Base-by-base conservation (phyloP, 352 stramenopile species). In the Poterioochromonas sp. region DNA sequence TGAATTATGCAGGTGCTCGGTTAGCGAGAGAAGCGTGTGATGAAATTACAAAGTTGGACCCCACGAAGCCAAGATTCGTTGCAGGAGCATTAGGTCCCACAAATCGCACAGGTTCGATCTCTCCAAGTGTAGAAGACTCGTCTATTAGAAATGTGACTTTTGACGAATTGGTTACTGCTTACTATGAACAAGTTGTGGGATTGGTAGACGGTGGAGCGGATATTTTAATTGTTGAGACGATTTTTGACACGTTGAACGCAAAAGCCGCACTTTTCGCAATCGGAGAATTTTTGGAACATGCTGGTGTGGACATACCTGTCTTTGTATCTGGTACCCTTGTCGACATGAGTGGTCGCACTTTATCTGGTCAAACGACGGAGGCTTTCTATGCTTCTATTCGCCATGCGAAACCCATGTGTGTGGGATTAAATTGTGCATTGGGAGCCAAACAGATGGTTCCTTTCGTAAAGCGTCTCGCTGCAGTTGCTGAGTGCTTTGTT, bases 241-340 rank as follows among this genome's bases (percentile, higher is more conserved):
- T 98, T 76, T 98, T 98, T 83, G 94, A 98, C 82, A 98, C 93
- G 18, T 86, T 97, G 76, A 98, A 98, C 83, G 93, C 94, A 68
- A 98, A 98, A 85, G 94, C 93, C n/a, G 94, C 93, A 0, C 86
- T 97, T 47, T 98, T 95, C 83, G 93, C 93, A 2, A 87, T 97
- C 77, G 88, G 92, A 70, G 87, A 95, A 79, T 97, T 92, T 81
- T 85, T 97, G 77, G 91, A 97, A 78, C 87, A 93, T 34, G 92
- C 84, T 51, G 87, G 87, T 26, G 71, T 63, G 44, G 90, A 94
- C 71, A 89, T 97, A 78, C 94, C 94, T 73, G 85, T 98, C 35
- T 97, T 98, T 84, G 91, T 97, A 62, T 97, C 91, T 53, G 93
- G 93, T 77, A 98, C 94, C 26, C 89, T 98, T 54, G 92, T 97